Conservation (phyloP, 2,329 filamentous ascomycete genomes). For the Aspergillus niger region DNA sequence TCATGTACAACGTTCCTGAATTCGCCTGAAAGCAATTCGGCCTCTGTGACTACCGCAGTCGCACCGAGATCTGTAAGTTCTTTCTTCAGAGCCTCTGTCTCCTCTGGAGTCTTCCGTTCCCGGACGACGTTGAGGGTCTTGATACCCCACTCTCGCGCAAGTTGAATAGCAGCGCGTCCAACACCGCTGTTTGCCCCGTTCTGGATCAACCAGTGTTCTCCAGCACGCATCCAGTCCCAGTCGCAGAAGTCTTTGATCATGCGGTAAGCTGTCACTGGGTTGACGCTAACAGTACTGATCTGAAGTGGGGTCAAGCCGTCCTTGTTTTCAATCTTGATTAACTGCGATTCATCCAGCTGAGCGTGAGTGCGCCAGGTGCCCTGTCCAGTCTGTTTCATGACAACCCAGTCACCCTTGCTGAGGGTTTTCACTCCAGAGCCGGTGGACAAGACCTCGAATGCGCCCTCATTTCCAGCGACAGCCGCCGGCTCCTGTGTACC, state of each 20-base stretch:
- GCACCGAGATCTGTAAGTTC: conserved; percentile 65
- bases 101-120: conserved; percentile 64
- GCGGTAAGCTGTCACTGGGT: conserved; percentile 90
- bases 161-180: conserved; percentile 85
- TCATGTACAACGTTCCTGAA: conserved; percentile 58
- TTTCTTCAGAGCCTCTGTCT: conserved; percentile 64
- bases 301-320: conserved; percentile 73
- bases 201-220: conserved; percentile 94
- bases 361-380: conserved; percentile 96
- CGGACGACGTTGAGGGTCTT: conserved; percentile 89
- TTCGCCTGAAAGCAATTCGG: conserved; percentile 52
- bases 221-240: conserved; percentile 52
- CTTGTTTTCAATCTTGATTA: conserved; percentile 71
- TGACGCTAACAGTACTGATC: conserved; percentile 85
- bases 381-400: conserved; percentile 78
- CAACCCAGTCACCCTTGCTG: conserved; percentile 85
- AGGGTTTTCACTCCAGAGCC: conserved; percentile 65
- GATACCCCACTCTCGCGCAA: conserved; percentile 82
- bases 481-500: conserved; percentile 76
- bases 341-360: conserved; percentile 60
- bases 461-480: conserved; percentile 72
- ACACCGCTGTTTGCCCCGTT: conserved; percentile 96
- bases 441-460: conserved; percentile 79
- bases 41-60: conserved; percentile 63
- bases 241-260: conserved; percentile 80